Evolutionary conservation across 108 stramenopile genomes (phyloP).

Genomic region (Skeletonema grethae): DNA sequence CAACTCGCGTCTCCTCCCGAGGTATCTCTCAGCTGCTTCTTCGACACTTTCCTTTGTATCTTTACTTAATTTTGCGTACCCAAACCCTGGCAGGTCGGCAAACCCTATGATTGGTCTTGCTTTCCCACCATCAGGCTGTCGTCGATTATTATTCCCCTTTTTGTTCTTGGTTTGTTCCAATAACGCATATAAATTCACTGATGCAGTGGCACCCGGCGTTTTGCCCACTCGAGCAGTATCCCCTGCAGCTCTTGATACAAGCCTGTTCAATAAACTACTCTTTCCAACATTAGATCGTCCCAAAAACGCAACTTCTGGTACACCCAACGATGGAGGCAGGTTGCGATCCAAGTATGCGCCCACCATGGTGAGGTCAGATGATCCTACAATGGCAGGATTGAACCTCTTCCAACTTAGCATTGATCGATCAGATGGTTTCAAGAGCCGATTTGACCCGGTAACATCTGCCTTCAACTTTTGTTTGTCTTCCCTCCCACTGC

Average conservation of each 20-base stretch:
- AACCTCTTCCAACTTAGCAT: slow-evolving; percentile 81
- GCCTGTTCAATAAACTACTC: slow-evolving; percentile 76
- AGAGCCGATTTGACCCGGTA: slow-evolving; percentile 51
- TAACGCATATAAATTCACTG: slow-evolving; percentile 79
- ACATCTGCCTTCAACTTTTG: slow-evolving; percentile 38
- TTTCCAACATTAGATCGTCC: slow-evolving; percentile 96
- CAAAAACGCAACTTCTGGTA: slow-evolving; percentile 87
- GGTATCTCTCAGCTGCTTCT: slow-evolving; percentile 80
- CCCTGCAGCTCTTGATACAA: slow-evolving; percentile 36
- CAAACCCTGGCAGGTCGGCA: slow-evolving; percentile 95
- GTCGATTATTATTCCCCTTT: slow-evolving; percentile 25
- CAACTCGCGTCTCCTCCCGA: slow-evolving; percentile 82
- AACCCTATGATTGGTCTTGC: slow-evolving; percentile 69
- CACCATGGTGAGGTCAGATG: slow-evolving; percentile 52
- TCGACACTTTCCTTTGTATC: slow-evolving; percentile 81
- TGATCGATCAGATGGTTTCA: slow-evolving; percentile 53
- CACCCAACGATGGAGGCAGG: slow-evolving; percentile 71
- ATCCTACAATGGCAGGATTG: slow-evolving; percentile 37
- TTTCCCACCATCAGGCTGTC: slow-evolving; percentile 24
- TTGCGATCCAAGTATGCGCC: slow-evolving; percentile 66
- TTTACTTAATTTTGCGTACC: slow-evolving; percentile 91
- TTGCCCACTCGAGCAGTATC: slow-evolving; percentile 82
- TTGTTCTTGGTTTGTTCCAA: slow-evolving; percentile 25
- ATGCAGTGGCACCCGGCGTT: slow-evolving; percentile 85
- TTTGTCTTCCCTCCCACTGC: slow-evolving; percentile 9